Base-by-base conservation (phyloP, 1,139 yeast genomes). In the Geotrichum histeridarum region DNA sequence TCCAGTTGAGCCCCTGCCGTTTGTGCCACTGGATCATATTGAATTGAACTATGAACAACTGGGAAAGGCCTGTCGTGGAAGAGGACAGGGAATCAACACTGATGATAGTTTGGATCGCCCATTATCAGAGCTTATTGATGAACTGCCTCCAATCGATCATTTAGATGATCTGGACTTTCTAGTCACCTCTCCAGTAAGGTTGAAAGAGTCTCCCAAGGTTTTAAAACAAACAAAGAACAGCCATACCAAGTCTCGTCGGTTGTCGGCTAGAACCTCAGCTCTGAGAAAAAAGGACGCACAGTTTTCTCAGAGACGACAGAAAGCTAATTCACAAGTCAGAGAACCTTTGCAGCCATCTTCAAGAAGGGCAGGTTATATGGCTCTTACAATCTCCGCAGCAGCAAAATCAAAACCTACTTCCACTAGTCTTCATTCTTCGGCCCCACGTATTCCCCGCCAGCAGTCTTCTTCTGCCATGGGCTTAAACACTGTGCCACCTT, bases 11-110 rank as follows among this genome's bases (percentile, higher is more conserved):
- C 60, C 62, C 4, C 48, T 59, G 33, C 60, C 57, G 1, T 64
- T 62, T 38, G 39, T 56, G 8, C 64, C 66, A 1, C 48, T 61
- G 37, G 65, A 63, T 33, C 62, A 60, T 35, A 57, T 62, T 44
- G 64, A 61, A 7, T 56, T 64, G 41, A 63, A 64, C 49, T 61
- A 61, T 42, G 60, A 60, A 51, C 37, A 55, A 53, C 47, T 44
- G 31, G 48, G 58, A 46, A 41, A 43, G 35, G 38, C 60, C 44
- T 48, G 53, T 46, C 45, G 55, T 15, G 46, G 51, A 44, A 37
- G 41, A 41, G 51, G 50, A 8, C 46, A 43, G 46, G 38, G 50
- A 51, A 41, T 50, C 5, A 50, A 45, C 18, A 12, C 49, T 14
- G 49, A 45, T 8, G 56, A 54, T 31, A 54, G 39, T 17, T 51